Evolutionary conservation across 2,329 filamentous ascomycete species (phyloP).

Genomic region (Botryotinia narcissicola): DNA sequence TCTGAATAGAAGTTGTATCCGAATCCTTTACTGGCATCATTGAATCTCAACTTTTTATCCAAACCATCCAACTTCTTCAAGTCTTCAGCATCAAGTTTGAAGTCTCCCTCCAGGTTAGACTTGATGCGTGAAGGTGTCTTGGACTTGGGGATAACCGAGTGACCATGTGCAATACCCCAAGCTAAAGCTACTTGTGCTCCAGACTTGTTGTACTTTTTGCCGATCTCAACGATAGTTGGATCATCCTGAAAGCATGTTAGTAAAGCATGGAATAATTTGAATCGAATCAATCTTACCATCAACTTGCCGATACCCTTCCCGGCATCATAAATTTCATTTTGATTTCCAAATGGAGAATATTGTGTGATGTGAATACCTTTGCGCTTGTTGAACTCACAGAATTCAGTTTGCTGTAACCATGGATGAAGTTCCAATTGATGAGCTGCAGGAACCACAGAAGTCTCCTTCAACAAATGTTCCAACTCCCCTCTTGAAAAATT

Average conservation of each 20-base stretch:
- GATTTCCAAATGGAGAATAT: slow-evolving; percentile 50
- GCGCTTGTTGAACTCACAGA: slow-evolving; percentile 49
- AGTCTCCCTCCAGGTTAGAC: slow-evolving; percentile 63
- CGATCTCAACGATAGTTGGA: slow-evolving; percentile 51
- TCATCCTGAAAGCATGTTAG: slow-evolving; percentile 45
- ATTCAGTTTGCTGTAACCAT: slow-evolving; percentile 53
- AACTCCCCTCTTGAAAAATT: slow-evolving; percentile 41
- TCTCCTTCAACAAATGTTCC: slow-evolving; percentile 41
- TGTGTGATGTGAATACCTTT: slow-evolving; percentile 54
- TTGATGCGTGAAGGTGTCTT: slow-evolving; percentile 57
- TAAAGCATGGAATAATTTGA: background rate
- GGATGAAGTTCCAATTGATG: slow-evolving; percentile 63
- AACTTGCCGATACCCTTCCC: slow-evolving; percentile 57
- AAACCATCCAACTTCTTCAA: slow-evolving; percentile 50
- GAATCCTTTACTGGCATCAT: slow-evolving; percentile 56
- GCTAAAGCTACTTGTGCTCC: slow-evolving; percentile 59
- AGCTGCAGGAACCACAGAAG: slow-evolving; percentile 49
- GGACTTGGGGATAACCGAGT: slow-evolving; percentile 63
- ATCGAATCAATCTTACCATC: slow-evolving; percentile 27
- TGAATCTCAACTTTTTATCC: slow-evolving; percentile 62
- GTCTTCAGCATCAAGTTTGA: slow-evolving; percentile 57
- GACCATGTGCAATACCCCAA: slow-evolving; percentile 55
- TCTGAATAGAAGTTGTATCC: slow-evolving; percentile 57
- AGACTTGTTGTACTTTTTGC: slow-evolving; percentile 53
- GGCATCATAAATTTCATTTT: slow-evolving; percentile 60